These are phyloP conservation scores for Yamadazyma songkhlaensis DNA, from an alignment of 1,139 yeast genomes.

Conservation along the genomic window DNA sequence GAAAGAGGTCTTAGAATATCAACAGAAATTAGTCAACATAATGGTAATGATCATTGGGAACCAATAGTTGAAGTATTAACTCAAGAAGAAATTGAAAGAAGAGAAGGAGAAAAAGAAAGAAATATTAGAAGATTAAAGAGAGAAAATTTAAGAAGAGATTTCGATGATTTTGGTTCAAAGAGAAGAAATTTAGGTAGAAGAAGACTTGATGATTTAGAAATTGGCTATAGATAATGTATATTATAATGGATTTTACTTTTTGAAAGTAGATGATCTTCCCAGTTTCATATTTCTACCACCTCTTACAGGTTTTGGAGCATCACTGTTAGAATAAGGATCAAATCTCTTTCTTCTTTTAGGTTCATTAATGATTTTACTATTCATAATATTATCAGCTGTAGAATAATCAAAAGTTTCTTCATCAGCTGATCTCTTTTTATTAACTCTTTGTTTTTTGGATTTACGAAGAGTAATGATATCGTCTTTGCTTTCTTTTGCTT, in stretches of 20 bases:
- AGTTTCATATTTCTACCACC: slow-evolving; percentile 34
- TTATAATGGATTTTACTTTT: slow-evolving; percentile 14
- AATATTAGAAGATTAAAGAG: slow-evolving; percentile 88
- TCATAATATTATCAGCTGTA: slow-evolving; percentile 47
- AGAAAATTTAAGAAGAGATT: slow-evolving; percentile 71
- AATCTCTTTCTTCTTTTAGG: slow-evolving; percentile 46
- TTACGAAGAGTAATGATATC: slow-evolving; percentile 57
- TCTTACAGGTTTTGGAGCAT: slow-evolving; percentile 53
- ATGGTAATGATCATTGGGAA: slow-evolving; percentile 72
- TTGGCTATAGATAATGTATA: slow-evolving; percentile 21
- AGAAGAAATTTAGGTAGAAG: slow-evolving; percentile 53
- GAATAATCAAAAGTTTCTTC: slow-evolving; percentile 43
- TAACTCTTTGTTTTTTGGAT: slow-evolving; percentile 14
- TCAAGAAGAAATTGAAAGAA: slow-evolving; percentile 90
- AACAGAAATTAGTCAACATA: slow-evolving; percentile 44
- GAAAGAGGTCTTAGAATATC: slow-evolving; percentile 45
- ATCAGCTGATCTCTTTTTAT: slow-evolving; percentile 11
- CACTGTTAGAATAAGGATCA: slow-evolving; percentile 56
- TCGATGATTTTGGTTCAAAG: slow-evolving; percentile 35
- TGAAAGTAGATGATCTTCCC: slow-evolving; percentile 52
- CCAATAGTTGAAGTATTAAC: slow-evolving; percentile 85
- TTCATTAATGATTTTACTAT: slow-evolving; percentile 17
- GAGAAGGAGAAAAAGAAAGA: slow-evolving; percentile 94
- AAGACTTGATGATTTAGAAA: slow-evolving; percentile 54
- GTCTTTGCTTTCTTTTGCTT: slow-evolving; percentile 30